phyloP scores from a whole-genome alignment of 192 early-diverging fungal genomes.

The Coemansia reversa region DNA sequence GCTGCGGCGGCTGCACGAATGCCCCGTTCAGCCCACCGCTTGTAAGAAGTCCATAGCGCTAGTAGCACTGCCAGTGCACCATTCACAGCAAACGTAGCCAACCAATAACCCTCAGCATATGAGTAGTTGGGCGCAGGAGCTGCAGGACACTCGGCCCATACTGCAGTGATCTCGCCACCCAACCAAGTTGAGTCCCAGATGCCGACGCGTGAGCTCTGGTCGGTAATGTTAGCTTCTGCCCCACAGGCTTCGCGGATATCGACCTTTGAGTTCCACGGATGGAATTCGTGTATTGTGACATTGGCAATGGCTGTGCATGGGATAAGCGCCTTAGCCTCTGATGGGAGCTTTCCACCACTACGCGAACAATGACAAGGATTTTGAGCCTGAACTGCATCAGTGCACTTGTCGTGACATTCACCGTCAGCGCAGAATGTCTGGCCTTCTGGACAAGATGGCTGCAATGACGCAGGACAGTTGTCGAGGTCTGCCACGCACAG shows the following conservation, averaged over 20 bases:
- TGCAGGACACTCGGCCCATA: conserved; percentile 52
- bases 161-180: conserved; percentile 3
- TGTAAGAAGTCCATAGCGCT: conserved; percentile 47
- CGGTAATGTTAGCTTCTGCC: conserved; percentile 13
- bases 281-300: conserved; percentile 48
- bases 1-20: conserved; percentile 5
- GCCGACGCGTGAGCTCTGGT: conserved; percentile 22
- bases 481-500: conserved; percentile 44
- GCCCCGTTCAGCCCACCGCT: conserved; percentile 26
- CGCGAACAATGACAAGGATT: conserved; percentile 53
- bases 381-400: conserved; percentile 15
- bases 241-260: conserved; percentile 45
- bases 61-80: conserved; percentile 38
- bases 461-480: conserved; percentile 35
- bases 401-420: conserved; percentile 50
- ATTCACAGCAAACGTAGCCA: conserved; percentile 39
- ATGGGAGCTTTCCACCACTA: conserved; percentile 25
- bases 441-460: conserved; percentile 33
- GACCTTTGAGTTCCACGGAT: conserved; percentile 29
- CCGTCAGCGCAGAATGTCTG: conserved; percentile 56
- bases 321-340: conserved; percentile 13
- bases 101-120: conserved; percentile 38
- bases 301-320: conserved; percentile 32
- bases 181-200: conserved; percentile 33
- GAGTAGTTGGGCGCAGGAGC: conserved; percentile 32